Evolutionary conservation across 495 filamentous ascomycete species (phyloP).

Genomic region (Neurospora sp.): DNA sequence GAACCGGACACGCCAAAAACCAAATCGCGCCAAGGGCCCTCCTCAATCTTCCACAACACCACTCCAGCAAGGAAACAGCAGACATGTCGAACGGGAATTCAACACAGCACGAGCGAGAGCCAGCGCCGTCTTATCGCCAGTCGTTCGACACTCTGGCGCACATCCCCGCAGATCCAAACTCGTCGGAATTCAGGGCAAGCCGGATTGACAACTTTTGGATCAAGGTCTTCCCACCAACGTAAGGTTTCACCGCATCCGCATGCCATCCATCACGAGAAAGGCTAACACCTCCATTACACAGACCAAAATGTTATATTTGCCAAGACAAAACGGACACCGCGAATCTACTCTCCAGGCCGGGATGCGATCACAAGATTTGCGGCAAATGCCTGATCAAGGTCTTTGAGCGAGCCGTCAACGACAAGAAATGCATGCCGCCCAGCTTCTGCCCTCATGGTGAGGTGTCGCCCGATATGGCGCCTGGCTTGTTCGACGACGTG

Average conservation of each 20-base stretch:
- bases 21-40: not conserved
- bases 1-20: not conserved
- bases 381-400: not conserved
- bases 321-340: not conserved
- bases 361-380: not conserved
- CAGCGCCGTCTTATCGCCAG: not conserved
- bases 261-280: not conserved
- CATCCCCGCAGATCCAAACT: not conserved
- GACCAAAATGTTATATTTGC: not conserved
- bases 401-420: not conserved
- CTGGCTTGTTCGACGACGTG: not conserved
- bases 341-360: not conserved
- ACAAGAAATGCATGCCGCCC: not conserved
- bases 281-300: not conserved
- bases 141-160: not conserved
- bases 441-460: not conserved
- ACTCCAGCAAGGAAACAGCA: not conserved
- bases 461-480: not conserved
- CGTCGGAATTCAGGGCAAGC: not conserved
- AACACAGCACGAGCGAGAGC: not conserved
- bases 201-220: not conserved
- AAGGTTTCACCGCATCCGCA: not conserved
- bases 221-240: not conserved
- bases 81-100: not conserved
- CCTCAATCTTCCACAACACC: not conserved